These are phyloP conservation scores for Aegle marmelos DNA, from an alignment of 345 rosid genomes.

Conservation along the genomic window DNA sequence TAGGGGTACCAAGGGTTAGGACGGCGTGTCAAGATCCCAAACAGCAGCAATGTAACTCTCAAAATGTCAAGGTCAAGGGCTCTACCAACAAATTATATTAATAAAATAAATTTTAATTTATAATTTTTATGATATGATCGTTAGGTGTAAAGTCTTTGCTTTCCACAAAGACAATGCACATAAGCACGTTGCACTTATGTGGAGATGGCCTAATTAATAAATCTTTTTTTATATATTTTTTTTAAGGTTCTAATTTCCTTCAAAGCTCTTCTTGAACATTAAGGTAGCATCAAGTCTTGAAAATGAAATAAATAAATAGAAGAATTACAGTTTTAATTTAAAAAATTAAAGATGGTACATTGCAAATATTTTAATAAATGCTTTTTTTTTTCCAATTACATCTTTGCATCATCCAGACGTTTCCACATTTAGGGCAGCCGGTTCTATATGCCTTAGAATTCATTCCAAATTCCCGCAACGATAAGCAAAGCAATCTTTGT, in stretches of 20 bases:
- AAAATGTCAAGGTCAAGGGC: neutral
- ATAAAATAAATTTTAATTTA: too few relatives aligned
- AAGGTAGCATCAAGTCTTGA: neutral
- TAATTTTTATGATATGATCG: neutral
- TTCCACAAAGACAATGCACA: neutral
- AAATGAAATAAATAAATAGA: neutral
- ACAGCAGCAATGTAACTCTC: slow-evolving; percentile 8
- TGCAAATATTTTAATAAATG: too few relatives aligned
- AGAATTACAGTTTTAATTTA: neutral
- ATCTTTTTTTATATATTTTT: neutral
- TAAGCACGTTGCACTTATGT: neutral
- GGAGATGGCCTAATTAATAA: neutral
- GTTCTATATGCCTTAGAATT: neutral
- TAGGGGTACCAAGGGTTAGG: neutral
- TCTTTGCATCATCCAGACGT: neutral
- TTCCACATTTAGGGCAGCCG: neutral
- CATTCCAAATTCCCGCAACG: neutral
- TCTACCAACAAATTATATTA: neutral
- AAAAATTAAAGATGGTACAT: too few relatives aligned
- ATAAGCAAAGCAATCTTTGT: neutral
- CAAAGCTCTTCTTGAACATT: neutral
- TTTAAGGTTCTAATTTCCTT: neutral
- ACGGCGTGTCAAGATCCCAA: slow-evolving; percentile 8
- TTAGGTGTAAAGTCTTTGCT: neutral
- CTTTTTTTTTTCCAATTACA: neutral